Conservation (phyloP, 495 filamentous ascomycete genomes). For the Thermochaetoides thermophila region DNA sequence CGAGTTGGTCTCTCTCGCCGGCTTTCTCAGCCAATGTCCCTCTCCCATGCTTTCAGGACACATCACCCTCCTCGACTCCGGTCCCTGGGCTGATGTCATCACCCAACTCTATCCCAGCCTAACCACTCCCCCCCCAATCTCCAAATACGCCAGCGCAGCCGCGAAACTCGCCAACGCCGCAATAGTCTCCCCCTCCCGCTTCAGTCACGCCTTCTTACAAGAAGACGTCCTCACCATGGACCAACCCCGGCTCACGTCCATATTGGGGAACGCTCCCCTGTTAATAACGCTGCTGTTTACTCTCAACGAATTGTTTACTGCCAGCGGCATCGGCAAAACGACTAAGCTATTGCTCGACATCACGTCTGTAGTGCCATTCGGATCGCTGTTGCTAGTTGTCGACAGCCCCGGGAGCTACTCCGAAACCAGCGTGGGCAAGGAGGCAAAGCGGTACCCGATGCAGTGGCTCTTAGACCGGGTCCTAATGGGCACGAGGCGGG, state of each 20-base stretch:
- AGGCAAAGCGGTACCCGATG: slow-evolving; percentile 73
- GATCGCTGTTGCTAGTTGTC: slow-evolving; percentile 65
- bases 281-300: slow-evolving; percentile 85
- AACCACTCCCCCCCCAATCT: slow-evolving; percentile 31
- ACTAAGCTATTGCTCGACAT: slow-evolving; percentile 59
- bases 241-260: slow-evolving; percentile 22
- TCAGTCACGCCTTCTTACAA: slow-evolving; percentile 40
- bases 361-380: slow-evolving; percentile 36
- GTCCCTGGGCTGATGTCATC: slow-evolving; percentile 54
- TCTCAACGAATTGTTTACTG: slow-evolving; percentile 84
- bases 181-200: slow-evolving; percentile 19
- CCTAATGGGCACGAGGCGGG: slow-evolving; percentile 31
- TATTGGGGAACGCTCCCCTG: slow-evolving; percentile 21
- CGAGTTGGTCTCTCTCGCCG: slow-evolving; percentile 65
- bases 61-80: slow-evolving; percentile 64
- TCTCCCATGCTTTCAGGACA: slow-evolving; percentile 12
- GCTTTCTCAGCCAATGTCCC: slow-evolving; percentile 35
- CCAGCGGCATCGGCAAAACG: slow-evolving; percentile 53
- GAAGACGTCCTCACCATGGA: slow-evolving; percentile 45
- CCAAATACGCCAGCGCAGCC: slow-evolving; percentile 41
- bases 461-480: slow-evolving; percentile 81
- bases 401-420: slow-evolving; percentile 92
- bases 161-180: slow-evolving; percentile 29
- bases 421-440: slow-evolving; percentile 48
- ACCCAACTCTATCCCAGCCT: slow-evolving; percentile 33